Evolutionary conservation across 306 rosid species (phyloP), one percentile per base, ranked within the genome.

Genomic region (Fagus sylvatica): DNA sequence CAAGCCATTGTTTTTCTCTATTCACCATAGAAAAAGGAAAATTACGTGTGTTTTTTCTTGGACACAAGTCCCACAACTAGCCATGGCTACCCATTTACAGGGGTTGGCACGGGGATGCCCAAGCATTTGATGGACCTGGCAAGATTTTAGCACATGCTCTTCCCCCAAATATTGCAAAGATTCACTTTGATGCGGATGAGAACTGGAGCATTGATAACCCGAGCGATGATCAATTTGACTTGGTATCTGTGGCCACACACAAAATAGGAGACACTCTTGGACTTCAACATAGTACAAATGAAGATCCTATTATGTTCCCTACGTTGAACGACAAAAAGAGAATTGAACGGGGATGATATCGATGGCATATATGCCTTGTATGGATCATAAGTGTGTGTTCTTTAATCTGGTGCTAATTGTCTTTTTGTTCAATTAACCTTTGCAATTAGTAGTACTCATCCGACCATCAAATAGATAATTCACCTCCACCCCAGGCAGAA

Each of bases 231-330:
- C 19, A 66, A 9, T 1, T 0, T 16, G 78, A 76, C 28, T 6
- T 76, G 43, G 12, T 76, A 3, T 53, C 65, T 37, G 79, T 73
- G 40, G 76, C 62, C 3, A 17, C 75, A 8, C 84, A 84, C 42
- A 84, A 84, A 70, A 51, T 80, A 5, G 82, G 87, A 16, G 84
- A 79, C 64, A 17, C 67, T 56, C 73, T 80, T 30, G 81, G 87
- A 13, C 81, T 84, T 49, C 8, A 9, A 9, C 85, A 80, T 6
- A 80, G 82, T 54, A 11, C 32, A 2, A 13, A 54, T 34, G 9
- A 1, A 5, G 3, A 49, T 56, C 68, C 78, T 15, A 10, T 74
- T 7, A 73, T 84, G 79, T 73, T 22, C 2, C 3, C 37, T 0
- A 1, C 33, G n/a, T n/a, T n/a, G n/a, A n/a, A n/a, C n/a, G 2